Conservation (phyloP, 116 monocot genomes). For the Thalassia testudinum region DNA sequence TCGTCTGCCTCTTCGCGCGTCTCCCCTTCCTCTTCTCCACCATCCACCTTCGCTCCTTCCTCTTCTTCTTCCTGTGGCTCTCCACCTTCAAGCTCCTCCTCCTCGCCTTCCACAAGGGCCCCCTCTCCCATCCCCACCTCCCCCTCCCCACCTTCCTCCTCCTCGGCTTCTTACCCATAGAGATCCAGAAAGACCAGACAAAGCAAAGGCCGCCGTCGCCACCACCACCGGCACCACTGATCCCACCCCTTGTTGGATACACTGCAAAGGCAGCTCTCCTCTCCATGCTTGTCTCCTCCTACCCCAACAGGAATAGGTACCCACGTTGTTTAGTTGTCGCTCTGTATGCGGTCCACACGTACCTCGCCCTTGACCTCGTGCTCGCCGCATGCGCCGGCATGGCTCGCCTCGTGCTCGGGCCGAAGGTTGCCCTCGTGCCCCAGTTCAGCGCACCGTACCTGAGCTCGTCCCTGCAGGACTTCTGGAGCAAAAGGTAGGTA, state of each 20-base stretch:
- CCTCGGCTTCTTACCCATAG: slow-evolving; percentile 39
- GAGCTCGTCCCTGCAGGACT: slow-evolving; percentile 40
- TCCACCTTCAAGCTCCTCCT: no score
- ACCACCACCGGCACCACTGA: slow-evolving; percentile 12
- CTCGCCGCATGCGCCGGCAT: slow-evolving; percentile 14
- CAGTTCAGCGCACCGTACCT: slow-evolving; percentile 31
- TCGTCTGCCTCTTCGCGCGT: slow-evolving; percentile 16
- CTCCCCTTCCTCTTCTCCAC: slow-evolving; percentile 33
- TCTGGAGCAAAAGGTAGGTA: slow-evolving; percentile 53
- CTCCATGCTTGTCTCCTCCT: slow-evolving; percentile 23
- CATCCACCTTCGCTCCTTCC: slow-evolving; percentile 21
- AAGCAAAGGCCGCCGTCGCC: not conserved
- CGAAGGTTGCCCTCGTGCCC: slow-evolving; percentile 21
- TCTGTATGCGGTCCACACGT: slow-evolving; percentile 24
- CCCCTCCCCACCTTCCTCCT: no score
- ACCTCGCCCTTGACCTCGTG: slow-evolving; percentile 33
- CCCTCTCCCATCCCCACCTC: slow-evolving; percentile 31
- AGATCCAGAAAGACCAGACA: slow-evolving; percentile 7
- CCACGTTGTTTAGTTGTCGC: slow-evolving; percentile 14
- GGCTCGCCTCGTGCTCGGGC: slow-evolving; percentile 10
- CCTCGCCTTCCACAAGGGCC: no score
- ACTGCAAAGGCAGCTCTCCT: no score
- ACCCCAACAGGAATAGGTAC: slow-evolving; percentile 17
- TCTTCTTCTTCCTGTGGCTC: no score
- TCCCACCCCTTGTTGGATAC: no score